phyloP scores from a whole-genome alignment of 805 yeast species.

The Saccharomycopsis sp. region DNA sequence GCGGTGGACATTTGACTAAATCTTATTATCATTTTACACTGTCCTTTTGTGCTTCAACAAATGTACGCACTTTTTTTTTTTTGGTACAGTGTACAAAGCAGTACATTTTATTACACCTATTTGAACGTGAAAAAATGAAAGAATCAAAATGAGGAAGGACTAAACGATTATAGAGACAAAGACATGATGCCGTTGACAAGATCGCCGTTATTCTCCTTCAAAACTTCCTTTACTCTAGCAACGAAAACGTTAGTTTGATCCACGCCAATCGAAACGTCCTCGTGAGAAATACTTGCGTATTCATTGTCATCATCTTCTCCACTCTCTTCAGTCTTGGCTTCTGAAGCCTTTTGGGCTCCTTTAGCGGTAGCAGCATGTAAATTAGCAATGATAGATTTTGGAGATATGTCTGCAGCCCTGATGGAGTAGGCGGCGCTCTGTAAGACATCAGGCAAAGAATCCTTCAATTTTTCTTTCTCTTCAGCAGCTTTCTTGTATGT shows the following conservation, averaged over 20 bases:
- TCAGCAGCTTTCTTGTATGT: conserved; percentile 80
- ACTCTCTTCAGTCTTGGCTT: conserved; percentile 33
- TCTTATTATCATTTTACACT: no score
- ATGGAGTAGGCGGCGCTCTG: conserved; percentile 40
- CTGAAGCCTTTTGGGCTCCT: conserved; percentile 36
- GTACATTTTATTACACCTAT: no score
- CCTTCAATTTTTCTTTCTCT: conserved; percentile 58
- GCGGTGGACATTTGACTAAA: no score
- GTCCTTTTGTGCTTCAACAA: no score
- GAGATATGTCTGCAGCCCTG: conserved; percentile 34
- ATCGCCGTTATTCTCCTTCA: conserved; percentile 84
- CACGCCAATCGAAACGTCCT: conserved; percentile 77
- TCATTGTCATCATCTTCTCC: conserved; percentile 70
- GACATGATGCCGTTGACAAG: conserved; percentile 95
- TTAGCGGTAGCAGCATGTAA: conserved; percentile 58
- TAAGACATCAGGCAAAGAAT: conserved; percentile 39
- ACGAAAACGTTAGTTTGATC: conserved; percentile 89
- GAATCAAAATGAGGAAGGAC: no score
- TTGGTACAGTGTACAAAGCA: no score
- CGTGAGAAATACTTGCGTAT: conserved; percentile 73
- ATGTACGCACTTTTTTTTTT: no score
- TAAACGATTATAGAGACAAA: conserved; percentile 31
- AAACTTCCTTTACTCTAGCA: conserved; percentile 86
- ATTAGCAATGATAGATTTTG: conserved; percentile 77
- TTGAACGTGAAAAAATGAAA: no score